Evolutionary conservation across 306 rosid species (phyloP).

Genomic region (Begonia masoniana): DNA sequence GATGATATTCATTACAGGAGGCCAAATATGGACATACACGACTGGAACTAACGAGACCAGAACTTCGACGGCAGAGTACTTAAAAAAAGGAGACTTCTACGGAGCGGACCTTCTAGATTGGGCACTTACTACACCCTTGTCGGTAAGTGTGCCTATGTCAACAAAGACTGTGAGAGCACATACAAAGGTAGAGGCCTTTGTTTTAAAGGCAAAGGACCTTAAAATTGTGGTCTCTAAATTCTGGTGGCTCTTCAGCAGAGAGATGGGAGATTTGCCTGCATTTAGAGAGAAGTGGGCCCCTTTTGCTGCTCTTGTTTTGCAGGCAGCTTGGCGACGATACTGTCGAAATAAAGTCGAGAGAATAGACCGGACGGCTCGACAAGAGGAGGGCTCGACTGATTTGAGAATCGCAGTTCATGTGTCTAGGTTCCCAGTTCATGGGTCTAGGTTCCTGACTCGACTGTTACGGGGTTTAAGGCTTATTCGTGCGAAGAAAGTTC

Average conservation of each 20-base stretch:
- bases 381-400: background rate
- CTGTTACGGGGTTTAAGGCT: too few species aligned
- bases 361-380: background rate
- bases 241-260: slow-evolving; percentile 15
- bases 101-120: background rate
- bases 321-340: slow-evolving; percentile 9
- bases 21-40: slow-evolving; percentile 1
- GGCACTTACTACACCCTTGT: background rate
- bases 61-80: background rate
- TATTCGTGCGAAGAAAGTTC: too few species aligned
- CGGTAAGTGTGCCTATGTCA: slow-evolving; percentile 6
- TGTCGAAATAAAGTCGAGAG: background rate
- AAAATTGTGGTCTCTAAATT: slow-evolving; percentile 4
- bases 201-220: slow-evolving; percentile 5
- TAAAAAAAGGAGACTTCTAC: background rate
- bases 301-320: slow-evolving; percentile 8
- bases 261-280: background rate
- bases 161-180: background rate
- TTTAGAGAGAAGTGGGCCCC: slow-evolving; percentile 5
- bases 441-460: background rate
- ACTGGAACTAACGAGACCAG: background rate
- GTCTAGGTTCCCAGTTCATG: background rate
- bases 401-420: background rate
- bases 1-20: slow-evolving; percentile 12
- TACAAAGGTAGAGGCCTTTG: slow-evolving; percentile 10